Conservation (phyloP, 192 early-diverging fungal species). For the Umbelopsis ramanniana region DNA sequence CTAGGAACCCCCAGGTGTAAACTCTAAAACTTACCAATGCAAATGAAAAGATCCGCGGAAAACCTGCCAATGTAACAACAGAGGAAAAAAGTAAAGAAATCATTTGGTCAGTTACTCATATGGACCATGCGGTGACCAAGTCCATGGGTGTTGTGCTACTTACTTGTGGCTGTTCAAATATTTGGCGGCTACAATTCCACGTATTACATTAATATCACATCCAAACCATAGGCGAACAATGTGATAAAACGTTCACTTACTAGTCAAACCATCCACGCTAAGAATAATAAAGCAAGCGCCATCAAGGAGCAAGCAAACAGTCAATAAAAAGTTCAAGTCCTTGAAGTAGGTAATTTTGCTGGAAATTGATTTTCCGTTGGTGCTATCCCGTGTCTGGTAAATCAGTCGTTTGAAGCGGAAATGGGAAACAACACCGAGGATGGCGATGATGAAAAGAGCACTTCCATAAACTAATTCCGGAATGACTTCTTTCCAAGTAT, state of each 20-base stretch:
- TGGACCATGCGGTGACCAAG: neutral
- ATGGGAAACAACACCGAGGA: constrained; percentile 37
- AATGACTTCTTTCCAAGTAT: constrained; percentile 38
- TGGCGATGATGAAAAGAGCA: constrained; percentile 34
- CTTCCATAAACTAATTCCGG: constrained; percentile 39
- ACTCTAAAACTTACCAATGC: constrained; percentile 33
- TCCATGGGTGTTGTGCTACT: neutral
- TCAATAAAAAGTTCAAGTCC: constrained; percentile 38
- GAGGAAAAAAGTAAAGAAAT: neutral
- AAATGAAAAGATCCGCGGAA: constrained; percentile 40
- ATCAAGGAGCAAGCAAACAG: constrained; percentile 22
- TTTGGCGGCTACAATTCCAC: constrained; percentile 17
- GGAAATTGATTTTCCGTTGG: constrained; percentile 26
- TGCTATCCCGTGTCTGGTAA: constrained; percentile 14
- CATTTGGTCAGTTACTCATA: neutral
- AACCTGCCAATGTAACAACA: constrained; percentile 17
- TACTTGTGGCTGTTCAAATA: constrained; percentile 21
- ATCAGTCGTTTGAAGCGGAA: constrained; percentile 39
- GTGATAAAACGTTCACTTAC: neutral
- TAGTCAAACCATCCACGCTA: constrained; percentile 42
- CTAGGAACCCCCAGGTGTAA: no score
- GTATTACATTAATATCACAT: no score
- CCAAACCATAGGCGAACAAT: no score
- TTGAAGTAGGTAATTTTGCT: constrained; percentile 36
- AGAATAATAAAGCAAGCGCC: constrained; percentile 37